Base-by-base conservation (phyloP, 192 early-diverging fungal species). In the Linnemannia elongata region DNA sequence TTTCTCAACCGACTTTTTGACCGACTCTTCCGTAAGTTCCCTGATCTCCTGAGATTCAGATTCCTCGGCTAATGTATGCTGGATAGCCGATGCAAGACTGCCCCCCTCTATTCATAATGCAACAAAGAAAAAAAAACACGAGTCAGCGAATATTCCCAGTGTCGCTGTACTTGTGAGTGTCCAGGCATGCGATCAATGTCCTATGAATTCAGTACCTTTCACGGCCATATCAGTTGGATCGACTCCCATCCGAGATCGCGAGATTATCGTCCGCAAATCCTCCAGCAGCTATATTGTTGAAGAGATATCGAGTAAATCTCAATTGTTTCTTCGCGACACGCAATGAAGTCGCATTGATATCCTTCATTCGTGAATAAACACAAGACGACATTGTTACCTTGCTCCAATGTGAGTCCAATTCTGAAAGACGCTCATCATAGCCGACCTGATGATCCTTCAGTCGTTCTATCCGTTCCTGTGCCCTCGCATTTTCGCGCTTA, bases 401-500 rank as follows among this genome's bases (percentile, higher is more conserved):
- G 70, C 89, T 90, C 92, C 92, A 93, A 75, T 89, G 79, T 20
- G 69, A 30, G 74, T 92, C 91, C 35, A 91, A 71, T 12, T 87
- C 42, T 60, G 79, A 82, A 42, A 92, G 89, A 39, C 89, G 87
- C 41, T 83, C 52, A 30, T 88, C 89, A 83, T 89, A 91, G 39
- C 70, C 68, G 1, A 63, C 75, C 69, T 93, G 92, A 73, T 89
- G 90, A 38, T 82, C 75, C 78, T 93, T 91, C 42, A 92, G 73
- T 10, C 76, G 85, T 27, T 36, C 74, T 52, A 91, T 79, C 33
- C 88, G 88, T 55, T 85, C 85, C n/a, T 92, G 75, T 27, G 92
- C 88, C 42, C 89, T 80, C 30, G 69, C 73, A n/a, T 87, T 82
- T 72, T 93, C 91, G 27, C 93, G 88, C 83, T 92, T 93, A 81